Evolutionary conservation across 495 filamentous ascomycete genomes (phyloP).

Genomic region (Oidiodendron maius): DNA sequence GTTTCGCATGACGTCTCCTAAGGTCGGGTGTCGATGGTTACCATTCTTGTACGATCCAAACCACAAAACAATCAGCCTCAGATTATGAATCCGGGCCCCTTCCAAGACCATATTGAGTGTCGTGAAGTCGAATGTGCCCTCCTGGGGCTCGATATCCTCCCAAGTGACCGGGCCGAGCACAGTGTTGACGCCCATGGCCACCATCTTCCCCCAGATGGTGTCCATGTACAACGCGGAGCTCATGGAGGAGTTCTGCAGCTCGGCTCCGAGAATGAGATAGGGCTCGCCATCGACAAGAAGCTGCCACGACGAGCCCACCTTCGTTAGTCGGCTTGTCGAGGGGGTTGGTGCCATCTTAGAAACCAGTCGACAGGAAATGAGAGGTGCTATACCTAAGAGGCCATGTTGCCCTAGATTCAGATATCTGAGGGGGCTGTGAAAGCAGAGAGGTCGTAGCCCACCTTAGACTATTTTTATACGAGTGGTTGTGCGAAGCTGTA

Average conservation of each 20-base stretch:
- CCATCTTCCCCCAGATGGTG: slow-evolving; percentile 36
- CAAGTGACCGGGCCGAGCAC: slow-evolving; percentile 45
- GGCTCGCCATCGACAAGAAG: slow-evolving; percentile 41
- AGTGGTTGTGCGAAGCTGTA: too few species aligned
- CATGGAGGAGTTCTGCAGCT: slow-evolving; percentile 47
- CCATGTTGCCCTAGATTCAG: too few species aligned
- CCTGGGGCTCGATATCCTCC: slow-evolving; percentile 42
- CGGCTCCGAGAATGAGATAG: slow-evolving; percentile 37
- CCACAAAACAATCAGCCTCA: slow-evolving; percentile 43
- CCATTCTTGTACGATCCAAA: slow-evolving; percentile 48
- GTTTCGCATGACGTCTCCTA: background rate
- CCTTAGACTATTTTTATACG: too few species aligned
- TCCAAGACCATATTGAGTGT: slow-evolving; percentile 37
- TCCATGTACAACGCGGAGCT: slow-evolving; percentile 39
- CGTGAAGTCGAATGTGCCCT: slow-evolving; percentile 38
- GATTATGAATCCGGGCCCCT: slow-evolving; percentile 31
- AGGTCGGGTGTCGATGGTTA: background rate
- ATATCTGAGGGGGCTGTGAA: too few species aligned
- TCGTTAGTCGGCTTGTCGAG: too few species aligned
- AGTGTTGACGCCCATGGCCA: slow-evolving; percentile 38
- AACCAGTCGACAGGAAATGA: too few species aligned
- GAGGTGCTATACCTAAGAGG: too few species aligned
- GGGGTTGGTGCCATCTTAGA: too few species aligned
- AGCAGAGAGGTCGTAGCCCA: too few species aligned
- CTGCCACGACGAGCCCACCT: too few species aligned